Evolutionary conservation across 805 yeast genomes (phyloP), one percentile per base, ranked within the genome.

Genomic region (Candida montana): DNA sequence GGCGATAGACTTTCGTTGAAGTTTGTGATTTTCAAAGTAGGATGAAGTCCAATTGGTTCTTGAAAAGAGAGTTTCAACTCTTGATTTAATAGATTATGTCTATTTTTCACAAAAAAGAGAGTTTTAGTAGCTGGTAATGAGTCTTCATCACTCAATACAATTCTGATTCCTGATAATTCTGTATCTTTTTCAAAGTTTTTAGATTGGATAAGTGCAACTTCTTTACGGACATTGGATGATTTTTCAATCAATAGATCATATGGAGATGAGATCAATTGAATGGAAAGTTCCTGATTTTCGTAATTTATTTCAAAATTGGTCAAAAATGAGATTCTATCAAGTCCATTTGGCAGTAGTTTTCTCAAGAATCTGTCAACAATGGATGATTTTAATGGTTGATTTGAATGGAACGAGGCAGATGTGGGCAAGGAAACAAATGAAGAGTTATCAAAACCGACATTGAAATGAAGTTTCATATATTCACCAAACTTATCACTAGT

Each of bases 21-120:
- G n/a, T 35, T 34, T 3, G 35, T 27, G 9, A 54, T 39, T 4
- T 37, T 18, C 0, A 68, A 16, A 7, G 55, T 54, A 35, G 74
- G 74, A 44, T 68, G 74, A 11, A 68, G 42, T 0, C 71, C 71
- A 9, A 57, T 45, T 10, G 71, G 71, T 31, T 50, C 16, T 7
- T 35, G 12, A 7, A 51, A 44, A 20, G 35, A 29, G 15, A 57
- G 42, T 3, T 47, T 31, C 2, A 62, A 19, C 7, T 26, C 12
- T 5, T 41, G 15, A 8, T 39, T 19, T 7, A 33, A 26, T 3
- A 23, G 5, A 10, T 41, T 40, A 34, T 56, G 61, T 29, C 59
- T 54, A 8, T 53, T 49, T 29, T 54, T 55, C 8, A 48, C 48
- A 26, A 50, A 53, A 3, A 55, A 33, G 10, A 57, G 24, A 0